Evolutionary conservation across 176 grass and related monocot genomes (phyloP).

Genomic region (Oryza coarctata): DNA sequence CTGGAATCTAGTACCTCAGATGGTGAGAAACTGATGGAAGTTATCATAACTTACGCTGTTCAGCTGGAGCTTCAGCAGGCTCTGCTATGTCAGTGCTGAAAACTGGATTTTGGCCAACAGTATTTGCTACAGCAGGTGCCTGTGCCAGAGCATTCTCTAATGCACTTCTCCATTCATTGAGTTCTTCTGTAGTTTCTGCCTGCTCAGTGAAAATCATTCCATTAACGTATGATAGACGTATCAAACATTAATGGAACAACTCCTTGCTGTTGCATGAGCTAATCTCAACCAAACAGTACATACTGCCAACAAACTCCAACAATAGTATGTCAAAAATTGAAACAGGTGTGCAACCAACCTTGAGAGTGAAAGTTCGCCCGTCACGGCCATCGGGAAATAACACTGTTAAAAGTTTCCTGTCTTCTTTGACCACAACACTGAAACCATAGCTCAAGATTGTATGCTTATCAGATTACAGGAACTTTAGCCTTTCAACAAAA

Average conservation of each 20-base stretch:
- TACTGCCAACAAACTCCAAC: not conserved
- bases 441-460: slow-evolving; percentile 42
- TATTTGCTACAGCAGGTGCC: slow-evolving; percentile 61
- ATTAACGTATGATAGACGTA: slow-evolving; percentile 31
- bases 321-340: slow-evolving; percentile 13
- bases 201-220: slow-evolving; percentile 33
- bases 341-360: slow-evolving; percentile 53
- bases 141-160: slow-evolving; percentile 85
- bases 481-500: slow-evolving; percentile 18
- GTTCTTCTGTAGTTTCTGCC: slow-evolving; percentile 89
- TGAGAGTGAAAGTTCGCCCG: slow-evolving; percentile 82
- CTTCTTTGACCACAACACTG: slow-evolving; percentile 96
- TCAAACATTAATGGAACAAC: slow-evolving; percentile 13
- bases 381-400: slow-evolving; percentile 89
- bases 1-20: slow-evolving; percentile 15
- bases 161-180: slow-evolving; percentile 92
- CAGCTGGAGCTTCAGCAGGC: slow-evolving; percentile 55
- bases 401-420: slow-evolving; percentile 88
- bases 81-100: slow-evolving; percentile 60
- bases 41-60: slow-evolving; percentile 56
- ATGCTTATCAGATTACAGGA: slow-evolving; percentile 13
- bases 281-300: not conserved
- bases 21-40: slow-evolving; percentile 13
- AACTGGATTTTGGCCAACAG: slow-evolving; percentile 79
- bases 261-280: not conserved